Percentiles rank a stretch among this genome's conserved stretches.
Conservation (phyloP, 2,329 filamentous ascomycete species). For the Aspergillus proliferans region DNA sequence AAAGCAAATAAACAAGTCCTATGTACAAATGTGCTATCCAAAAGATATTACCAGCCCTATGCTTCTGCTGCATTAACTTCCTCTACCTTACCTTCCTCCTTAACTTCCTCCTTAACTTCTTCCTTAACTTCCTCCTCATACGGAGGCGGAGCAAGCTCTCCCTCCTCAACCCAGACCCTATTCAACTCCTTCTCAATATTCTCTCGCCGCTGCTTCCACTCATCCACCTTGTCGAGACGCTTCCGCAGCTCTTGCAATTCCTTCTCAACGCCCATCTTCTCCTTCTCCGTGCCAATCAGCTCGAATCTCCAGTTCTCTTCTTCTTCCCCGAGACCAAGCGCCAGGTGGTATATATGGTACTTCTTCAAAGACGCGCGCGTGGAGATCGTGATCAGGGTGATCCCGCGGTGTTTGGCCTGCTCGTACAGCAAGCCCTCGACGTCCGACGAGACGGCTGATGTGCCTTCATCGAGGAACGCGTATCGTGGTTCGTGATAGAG, state of each 20-base stretch:
- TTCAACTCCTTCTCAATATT: slow-evolving; percentile 79
- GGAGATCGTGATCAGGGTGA: slow-evolving; percentile 92
- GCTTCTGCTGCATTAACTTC: slow-evolving; percentile 1
- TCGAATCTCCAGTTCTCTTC: slow-evolving; percentile 91
- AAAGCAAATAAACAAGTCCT: neutral
- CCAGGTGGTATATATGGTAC: slow-evolving; percentile 88
- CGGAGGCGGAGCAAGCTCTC: slow-evolving; percentile 32
- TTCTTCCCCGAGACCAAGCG: slow-evolving; percentile 70
- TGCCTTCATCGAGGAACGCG: slow-evolving; percentile 92
- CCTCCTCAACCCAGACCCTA: slow-evolving; percentile 53
- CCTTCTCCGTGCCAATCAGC: slow-evolving; percentile 83
- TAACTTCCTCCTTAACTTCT: slow-evolving; percentile 16
- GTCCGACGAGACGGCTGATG: slow-evolving; percentile 86
- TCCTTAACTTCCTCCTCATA: slow-evolving; percentile 20
- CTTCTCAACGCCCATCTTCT: slow-evolving; percentile 89
- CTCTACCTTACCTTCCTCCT: slow-evolving; percentile 2
- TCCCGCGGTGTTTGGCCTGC: slow-evolving; percentile 83
- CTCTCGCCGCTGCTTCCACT: slow-evolving; percentile 69
- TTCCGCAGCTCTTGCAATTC: slow-evolving; percentile 81
- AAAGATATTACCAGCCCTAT: neutral
- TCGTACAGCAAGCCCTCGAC: slow-evolving; percentile 94
- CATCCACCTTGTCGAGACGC: slow-evolving; percentile 70
- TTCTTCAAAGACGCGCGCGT: slow-evolving; percentile 91
- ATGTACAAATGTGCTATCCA: neutral
- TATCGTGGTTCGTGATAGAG: slow-evolving; percentile 94